Base-by-base conservation (phyloP, 1,284 basidiomycete genomes). In the Leucoagaricus sp. region DNA sequence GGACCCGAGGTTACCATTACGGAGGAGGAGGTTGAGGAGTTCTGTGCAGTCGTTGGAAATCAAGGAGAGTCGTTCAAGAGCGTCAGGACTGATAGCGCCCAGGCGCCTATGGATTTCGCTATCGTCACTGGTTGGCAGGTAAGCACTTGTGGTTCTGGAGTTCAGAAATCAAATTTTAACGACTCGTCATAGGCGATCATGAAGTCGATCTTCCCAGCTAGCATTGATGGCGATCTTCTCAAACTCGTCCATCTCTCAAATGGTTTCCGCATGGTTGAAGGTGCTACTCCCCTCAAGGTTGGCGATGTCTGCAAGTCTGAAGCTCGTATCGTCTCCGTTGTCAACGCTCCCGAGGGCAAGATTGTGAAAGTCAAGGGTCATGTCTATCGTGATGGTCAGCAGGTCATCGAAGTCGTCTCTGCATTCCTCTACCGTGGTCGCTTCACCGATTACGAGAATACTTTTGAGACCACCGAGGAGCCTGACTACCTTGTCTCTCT, bases 111-210 rank as follows among this genome's bases (percentile, higher is more conserved):
- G 94, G 97, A 99, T 78, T 98, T 97, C 69, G 94, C 95, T 55
- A 99, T 99, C 68, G 96, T 98, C 58, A 91, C 95, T 48, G 95
- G 96, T 44, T 98, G 96, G 96, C 87, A 94, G 86, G 93, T 93
- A 68, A 63, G 86, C 15, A 38, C n/a, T n/a, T n/a, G n/a, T 74
- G 44, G 25, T 17, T 29, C 28, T n/a, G 50, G 55, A 33, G 26
- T 19, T 45, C 36, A 45, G 19, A 31, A 12, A 15, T 28, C 31
- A 2, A 21, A 44, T 19, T 47, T 38, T 58, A 36, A 57, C 53
- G 40, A 58, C 40, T 48, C 45, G 52, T 52, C 63, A 2, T 64
- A 96, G 91, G 91, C 94, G 8, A 97, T 97, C 73, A 98, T 98
- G 89, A 93, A 92, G 72, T 87, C 94, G 1, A 95, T 98, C 72